Conservation (phyloP, 2,329 filamentous ascomycete genomes). For the Fusarium sp. region DNA sequence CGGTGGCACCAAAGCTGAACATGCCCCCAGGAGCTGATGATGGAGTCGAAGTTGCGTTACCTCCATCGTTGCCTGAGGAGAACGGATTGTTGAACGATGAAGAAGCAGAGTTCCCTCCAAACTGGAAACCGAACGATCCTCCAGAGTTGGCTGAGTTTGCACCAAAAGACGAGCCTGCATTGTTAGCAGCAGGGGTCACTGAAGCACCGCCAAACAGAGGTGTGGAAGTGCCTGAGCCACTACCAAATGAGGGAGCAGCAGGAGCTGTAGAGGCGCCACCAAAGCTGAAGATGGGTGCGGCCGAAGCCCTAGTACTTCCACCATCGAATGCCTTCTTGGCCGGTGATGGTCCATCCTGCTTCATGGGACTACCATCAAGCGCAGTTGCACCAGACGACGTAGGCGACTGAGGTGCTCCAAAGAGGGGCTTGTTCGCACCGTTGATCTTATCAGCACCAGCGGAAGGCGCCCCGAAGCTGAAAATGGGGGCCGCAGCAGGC, state of each 20-base stretch:
- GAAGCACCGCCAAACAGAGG: slow-evolving; percentile 49
- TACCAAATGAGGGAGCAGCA: slow-evolving; percentile 48
- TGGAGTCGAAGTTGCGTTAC: slow-evolving; percentile 36
- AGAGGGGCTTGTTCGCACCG: slow-evolving; percentile 51
- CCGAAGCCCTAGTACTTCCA: slow-evolving; percentile 33
- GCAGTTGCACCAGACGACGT: slow-evolving; percentile 43
- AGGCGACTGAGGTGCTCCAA: slow-evolving; percentile 51
- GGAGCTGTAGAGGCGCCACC: slow-evolving; percentile 35
- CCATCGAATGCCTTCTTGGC: slow-evolving; percentile 50
- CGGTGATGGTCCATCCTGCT: slow-evolving; percentile 54
- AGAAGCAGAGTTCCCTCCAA: slow-evolving; percentile 43
- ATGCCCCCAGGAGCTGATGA: slow-evolving; percentile 42
- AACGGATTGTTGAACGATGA: slow-evolving; percentile 56
- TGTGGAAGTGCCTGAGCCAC: slow-evolving; percentile 39
- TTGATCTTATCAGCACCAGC: slow-evolving; percentile 43
- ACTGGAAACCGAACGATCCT: slow-evolving; percentile 48
- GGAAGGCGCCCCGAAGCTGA: slow-evolving; percentile 49
- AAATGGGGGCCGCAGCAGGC: slow-evolving; percentile 43
- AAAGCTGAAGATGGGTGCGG: slow-evolving; percentile 52
- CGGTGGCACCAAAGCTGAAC: slow-evolving; percentile 53
- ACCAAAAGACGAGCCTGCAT: slow-evolving; percentile 52
- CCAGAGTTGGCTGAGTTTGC: slow-evolving; percentile 39
- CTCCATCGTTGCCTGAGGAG: slow-evolving; percentile 43
- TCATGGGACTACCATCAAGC: slow-evolving; percentile 57
- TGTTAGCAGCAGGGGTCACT: slow-evolving; percentile 37